Conservation (phyloP, 148 eudicot genomes). For the Cornus kousa region DNA sequence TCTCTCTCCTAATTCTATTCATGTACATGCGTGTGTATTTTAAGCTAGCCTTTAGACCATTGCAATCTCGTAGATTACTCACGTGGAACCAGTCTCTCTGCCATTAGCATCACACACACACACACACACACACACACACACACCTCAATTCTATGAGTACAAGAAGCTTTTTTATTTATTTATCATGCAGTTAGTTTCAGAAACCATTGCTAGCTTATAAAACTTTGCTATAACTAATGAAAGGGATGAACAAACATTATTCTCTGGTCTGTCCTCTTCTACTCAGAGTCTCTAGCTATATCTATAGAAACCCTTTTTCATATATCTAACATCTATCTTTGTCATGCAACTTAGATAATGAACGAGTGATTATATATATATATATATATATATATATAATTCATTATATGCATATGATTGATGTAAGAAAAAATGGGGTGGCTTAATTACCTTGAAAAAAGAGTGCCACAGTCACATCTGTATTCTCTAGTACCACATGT, state of each 20-base stretch:
- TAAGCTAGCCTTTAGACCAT: not conserved
- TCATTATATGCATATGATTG: too few species aligned
- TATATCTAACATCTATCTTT: not conserved
- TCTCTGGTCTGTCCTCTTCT: not conserved
- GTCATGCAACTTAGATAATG: not conserved
- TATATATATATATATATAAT: too few species aligned
- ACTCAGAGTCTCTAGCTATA: not conserved
- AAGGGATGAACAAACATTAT: not conserved
- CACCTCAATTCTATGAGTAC: not conserved
- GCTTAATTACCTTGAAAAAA: constrained; percentile 34
- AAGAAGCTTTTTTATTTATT: too few species aligned
- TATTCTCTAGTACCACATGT: constrained; percentile 51
- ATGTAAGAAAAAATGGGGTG: not conserved
- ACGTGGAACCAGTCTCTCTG: not conserved
- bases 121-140: too few species aligned
- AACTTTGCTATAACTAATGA: not conserved
- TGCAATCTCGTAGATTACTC: not conserved
- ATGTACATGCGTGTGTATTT: too few species aligned
- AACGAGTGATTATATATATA: not conserved
- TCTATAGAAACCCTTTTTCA: not conserved
- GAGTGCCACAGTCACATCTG: constrained; percentile 47
- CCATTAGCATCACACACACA: not conserved
- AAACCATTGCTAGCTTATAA: too few species aligned
- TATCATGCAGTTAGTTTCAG: not conserved
- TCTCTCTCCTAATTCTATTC: not conserved